Evolutionary conservation across 352 stramenopile genomes (phyloP), one percentile per base, ranked within the genome.

Genomic region (Phytophthora parvispora): DNA sequence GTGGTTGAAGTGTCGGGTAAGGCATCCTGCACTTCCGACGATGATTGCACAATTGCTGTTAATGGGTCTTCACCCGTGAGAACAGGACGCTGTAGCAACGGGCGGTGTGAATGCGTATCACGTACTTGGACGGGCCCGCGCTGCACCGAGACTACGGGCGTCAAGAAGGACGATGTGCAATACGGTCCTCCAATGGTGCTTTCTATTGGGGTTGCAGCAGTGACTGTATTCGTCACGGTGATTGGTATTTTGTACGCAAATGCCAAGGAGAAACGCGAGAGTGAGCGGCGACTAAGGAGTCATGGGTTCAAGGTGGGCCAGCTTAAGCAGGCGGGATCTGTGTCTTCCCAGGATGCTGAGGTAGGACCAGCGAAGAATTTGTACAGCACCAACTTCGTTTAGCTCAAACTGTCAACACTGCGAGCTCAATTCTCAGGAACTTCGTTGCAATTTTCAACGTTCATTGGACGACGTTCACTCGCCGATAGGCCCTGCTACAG

Each of bases 31-130:
- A 69, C 48, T 6, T 54, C 43, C 0, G 56, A 85, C 47, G 75
- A 78, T 27, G 79, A 90, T 43, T 87, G 79, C 42, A 86, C 76
- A 3, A 68, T 80, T 50, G 42, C 59, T 22, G 47, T 60, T 6
- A 67, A 54, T 49, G 48, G 50, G 1, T 53, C 54, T 22, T 48
- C 54, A 20, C 47, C 36, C 15, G 56, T 74, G 29, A 65, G 64
- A 25, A 77, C 69, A 1, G 69, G 69, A 13, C 24, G 32, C 28
- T 77, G 69, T 36, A 64, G 48, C 4, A 60, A 67, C 22, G 66
- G 58, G 16, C 58, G 69, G 27, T 77, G 69, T 51, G 38, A 65
- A 25, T 77, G 69, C 43, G 55, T 47, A 45, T 75, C 70, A 6
- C 65, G 64, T 13, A 69, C 72, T 1, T 79, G 80, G 78, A 80